Evolutionary conservation across 768 basidiomycete genomes (phyloP).

Genomic region (Steccherinum ochraceum): DNA sequence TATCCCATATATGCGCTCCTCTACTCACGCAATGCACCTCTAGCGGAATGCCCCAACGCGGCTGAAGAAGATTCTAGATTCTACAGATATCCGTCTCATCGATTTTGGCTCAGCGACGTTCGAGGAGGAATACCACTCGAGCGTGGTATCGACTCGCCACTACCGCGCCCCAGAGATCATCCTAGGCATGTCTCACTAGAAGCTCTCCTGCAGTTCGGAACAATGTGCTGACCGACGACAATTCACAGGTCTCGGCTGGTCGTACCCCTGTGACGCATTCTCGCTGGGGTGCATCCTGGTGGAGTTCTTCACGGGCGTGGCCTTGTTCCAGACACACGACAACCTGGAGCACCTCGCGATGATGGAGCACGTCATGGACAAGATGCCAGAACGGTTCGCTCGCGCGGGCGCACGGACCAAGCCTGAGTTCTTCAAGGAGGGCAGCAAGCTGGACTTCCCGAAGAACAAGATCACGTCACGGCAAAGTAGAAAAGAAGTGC

Average conservation of each 20-base stretch:
- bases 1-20: slow-evolving; percentile 9
- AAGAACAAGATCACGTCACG: slow-evolving; percentile 72
- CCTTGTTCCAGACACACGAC: slow-evolving; percentile 99
- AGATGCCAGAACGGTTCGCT: slow-evolving; percentile 87
- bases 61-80: slow-evolving; percentile 71
- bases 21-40: background rate
- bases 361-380: slow-evolving; percentile 99
- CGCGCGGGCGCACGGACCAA: slow-evolving; percentile 72
- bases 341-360: slow-evolving; percentile 98
- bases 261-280: slow-evolving; percentile 96
- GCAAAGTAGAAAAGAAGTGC: slow-evolving; percentile 92
- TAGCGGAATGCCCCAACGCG: slow-evolving; percentile 64
- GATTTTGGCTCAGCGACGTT: slow-evolving; percentile 99
- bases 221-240: background rate
- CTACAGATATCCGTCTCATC: slow-evolving; percentile 91
- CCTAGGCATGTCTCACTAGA: slow-evolving; percentile 55
- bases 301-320: slow-evolving; percentile 96
- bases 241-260: slow-evolving; percentile 86
- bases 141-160: slow-evolving; percentile 95
- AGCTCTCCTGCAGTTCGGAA: background rate
- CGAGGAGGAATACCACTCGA: slow-evolving; percentile 96
- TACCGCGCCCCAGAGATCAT: slow-evolving; percentile 99
- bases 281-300: slow-evolving; percentile 98
- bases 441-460: slow-evolving; percentile 85
- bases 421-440: slow-evolving; percentile 91